A percentile compares a stretch with the other conserved stretches of the same genome.
These are phyloP conservation scores for Ophidiomyces ophidiicola DNA, from an alignment of 2,329 filamentous ascomycete genomes.

Conservation along the genomic window DNA sequence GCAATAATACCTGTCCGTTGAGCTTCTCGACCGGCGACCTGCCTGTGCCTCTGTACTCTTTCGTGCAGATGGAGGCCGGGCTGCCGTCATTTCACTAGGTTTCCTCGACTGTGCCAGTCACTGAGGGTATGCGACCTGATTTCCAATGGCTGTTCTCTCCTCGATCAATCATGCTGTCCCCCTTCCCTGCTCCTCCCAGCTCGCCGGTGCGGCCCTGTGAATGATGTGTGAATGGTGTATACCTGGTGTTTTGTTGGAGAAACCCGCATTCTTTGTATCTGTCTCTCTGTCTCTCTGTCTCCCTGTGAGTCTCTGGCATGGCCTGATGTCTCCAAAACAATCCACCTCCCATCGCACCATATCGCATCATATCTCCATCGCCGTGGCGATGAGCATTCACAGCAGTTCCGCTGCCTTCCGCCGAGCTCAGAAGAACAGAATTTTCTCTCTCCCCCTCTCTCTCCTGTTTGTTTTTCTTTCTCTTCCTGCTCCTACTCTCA, in stretches of 20 bases:
- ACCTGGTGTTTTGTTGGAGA: constrained; percentile 3
- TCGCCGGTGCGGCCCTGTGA: constrained; percentile 3
- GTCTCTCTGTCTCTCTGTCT: not conserved
- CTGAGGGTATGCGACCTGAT: not conserved
- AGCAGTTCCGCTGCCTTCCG: constrained; percentile 3
- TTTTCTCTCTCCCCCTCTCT: not conserved
- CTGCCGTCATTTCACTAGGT: constrained; percentile 5
- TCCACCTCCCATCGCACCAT: constrained; percentile 3
- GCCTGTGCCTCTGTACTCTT: not conserved
- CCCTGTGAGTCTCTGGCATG: constrained; percentile 1
- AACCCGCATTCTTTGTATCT: constrained; percentile 5
- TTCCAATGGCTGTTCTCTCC: not conserved
- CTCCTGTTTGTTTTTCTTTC: not conserved
- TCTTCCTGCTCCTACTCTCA: constrained; percentile 1
- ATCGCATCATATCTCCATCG: constrained; percentile 9
- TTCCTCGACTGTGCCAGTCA: not conserved
- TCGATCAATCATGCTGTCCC: not conserved
- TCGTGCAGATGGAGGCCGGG: constrained; percentile 11
- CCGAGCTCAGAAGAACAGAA: constrained; percentile 6
- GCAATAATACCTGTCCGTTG: not conserved
- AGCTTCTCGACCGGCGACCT: not conserved
- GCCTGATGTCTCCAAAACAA: not conserved
- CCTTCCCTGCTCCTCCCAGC: not conserved
- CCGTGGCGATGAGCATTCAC: constrained; percentile 5
- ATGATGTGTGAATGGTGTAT: not conserved